A percentile compares a stretch with the other conserved stretches of the same genome.
Conservation (phyloP, 2,329 filamentous ascomycete species). For the Aspergillus puulaauensis region DNA sequence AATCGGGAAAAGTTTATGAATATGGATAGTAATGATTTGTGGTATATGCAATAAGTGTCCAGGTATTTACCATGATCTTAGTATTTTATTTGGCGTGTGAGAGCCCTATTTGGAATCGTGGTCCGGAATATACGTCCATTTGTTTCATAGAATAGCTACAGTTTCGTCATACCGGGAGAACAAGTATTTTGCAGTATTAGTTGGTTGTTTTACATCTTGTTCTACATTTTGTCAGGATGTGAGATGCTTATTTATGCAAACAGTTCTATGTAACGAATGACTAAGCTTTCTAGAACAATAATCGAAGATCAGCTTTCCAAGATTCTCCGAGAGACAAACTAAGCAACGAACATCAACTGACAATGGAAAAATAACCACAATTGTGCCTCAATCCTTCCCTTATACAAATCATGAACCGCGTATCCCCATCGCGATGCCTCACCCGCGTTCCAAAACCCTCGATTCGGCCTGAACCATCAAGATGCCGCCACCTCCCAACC, state of each 20-base stretch:
- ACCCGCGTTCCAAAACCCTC: neutral
- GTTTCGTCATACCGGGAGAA: no score
- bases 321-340: neutral
- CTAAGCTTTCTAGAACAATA: constrained; percentile 7
- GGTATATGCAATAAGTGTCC: constrained; percentile 1
- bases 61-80: neutral
- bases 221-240: no score
- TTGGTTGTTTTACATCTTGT: neutral
- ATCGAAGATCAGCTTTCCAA: neutral
- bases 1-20: neutral
- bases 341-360: neutral
- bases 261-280: neutral
- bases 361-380: constrained; percentile 3
- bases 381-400: neutral
- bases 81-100: no score
- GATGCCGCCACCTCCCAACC: neutral
- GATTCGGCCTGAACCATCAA: neutral
- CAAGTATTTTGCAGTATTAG: no score
- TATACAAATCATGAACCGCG: constrained; percentile 6
- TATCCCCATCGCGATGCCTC: constrained; percentile 1
- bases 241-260: neutral
- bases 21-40: neutral
- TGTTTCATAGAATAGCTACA: no score
- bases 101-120: no score
- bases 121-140: no score